Percentiles rank a stretch among this genome's conserved stretches.
Conservation (phyloP, 345 rosid species). For the Pistacia vera region DNA sequence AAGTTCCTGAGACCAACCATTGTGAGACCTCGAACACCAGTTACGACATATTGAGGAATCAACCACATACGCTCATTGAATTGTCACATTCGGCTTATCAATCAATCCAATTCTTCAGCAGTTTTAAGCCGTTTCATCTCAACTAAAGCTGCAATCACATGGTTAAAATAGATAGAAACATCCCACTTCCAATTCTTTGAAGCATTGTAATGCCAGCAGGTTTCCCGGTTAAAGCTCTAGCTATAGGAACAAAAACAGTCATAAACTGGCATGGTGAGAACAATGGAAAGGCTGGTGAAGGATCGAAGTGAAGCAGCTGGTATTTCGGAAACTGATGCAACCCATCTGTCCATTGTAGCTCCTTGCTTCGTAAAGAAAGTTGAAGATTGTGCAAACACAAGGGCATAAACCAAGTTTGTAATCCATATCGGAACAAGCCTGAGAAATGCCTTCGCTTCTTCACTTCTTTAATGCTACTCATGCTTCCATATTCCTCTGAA, state of each 20-base stretch:
- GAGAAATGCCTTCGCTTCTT: slow-evolving; percentile 59
- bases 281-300: slow-evolving; percentile 41
- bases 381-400: slow-evolving; percentile 50
- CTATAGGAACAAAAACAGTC: slow-evolving; percentile 52
- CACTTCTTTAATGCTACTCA: slow-evolving; percentile 50
- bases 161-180: slow-evolving; percentile 45
- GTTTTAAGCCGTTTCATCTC: slow-evolving; percentile 53
- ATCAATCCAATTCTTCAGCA: slow-evolving; percentile 42
- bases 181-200: slow-evolving; percentile 64
- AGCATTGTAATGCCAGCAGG: slow-evolving; percentile 65
- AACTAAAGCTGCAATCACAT: slow-evolving; percentile 54
- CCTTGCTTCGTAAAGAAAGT: slow-evolving; percentile 76
- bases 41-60: slow-evolving; percentile 56
- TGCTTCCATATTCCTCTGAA: slow-evolving; percentile 22
- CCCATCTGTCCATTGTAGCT: slow-evolving; percentile 57
- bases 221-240: slow-evolving; percentile 40
- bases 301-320: slow-evolving; percentile 60
- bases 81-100: slow-evolving; percentile 37
- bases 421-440: slow-evolving; percentile 64
- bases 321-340: slow-evolving; percentile 31
- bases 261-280: slow-evolving; percentile 48
- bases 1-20: slow-evolving; percentile 70
- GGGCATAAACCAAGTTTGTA: slow-evolving; percentile 48
- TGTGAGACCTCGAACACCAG: slow-evolving; percentile 54
- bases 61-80: slow-evolving; percentile 69